phyloP scores from a whole-genome alignment of 768 basidiomycete species.

The Postia placenta region DNA sequence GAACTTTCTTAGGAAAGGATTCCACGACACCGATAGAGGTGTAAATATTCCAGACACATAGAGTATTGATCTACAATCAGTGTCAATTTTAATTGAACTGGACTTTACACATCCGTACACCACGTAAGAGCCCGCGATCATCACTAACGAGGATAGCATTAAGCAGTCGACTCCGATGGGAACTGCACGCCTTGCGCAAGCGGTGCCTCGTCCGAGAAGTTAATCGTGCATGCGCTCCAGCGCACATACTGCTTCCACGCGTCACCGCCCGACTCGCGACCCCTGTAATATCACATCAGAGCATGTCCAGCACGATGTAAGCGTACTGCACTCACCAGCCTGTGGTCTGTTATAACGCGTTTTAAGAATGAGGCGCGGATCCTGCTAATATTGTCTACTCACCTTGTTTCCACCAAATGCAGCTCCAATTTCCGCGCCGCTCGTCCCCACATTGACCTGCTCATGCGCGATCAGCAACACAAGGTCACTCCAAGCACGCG shows the following conservation, averaged over 20 bases:
- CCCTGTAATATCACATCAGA: slow-evolving; percentile 42
- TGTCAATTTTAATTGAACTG: background rate
- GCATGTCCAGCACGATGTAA: slow-evolving; percentile 7
- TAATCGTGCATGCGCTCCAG: slow-evolving; percentile 89
- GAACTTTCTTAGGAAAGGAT: too few species aligned
- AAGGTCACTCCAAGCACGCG: background rate
- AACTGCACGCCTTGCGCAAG: slow-evolving; percentile 94
- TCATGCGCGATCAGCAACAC: background rate
- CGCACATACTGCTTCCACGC: slow-evolving; percentile 98
- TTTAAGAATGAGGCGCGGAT: background rate
- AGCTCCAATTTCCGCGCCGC: slow-evolving; percentile 73
- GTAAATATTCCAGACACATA: too few species aligned
- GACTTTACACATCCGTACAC: background rate
- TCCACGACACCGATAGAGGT: too few species aligned
- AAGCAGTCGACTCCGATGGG: slow-evolving; percentile 24
- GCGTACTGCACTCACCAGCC: slow-evolving; percentile 56
- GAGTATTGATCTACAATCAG: background rate
- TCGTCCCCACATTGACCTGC: slow-evolving; percentile 58
- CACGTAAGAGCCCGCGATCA: background rate
- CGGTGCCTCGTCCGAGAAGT: slow-evolving; percentile 85
- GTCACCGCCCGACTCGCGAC: slow-evolving; percentile 94
- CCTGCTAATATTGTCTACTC: slow-evolving; percentile 12
- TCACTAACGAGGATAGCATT: background rate
- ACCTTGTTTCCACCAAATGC: slow-evolving; percentile 96
- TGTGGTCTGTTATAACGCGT: slow-evolving; percentile 49